A percentile compares a stretch with the other conserved stretches of the same genome.
Conservation (phyloP, 768 basidiomycete genomes). For the Holtermannia corniformis region DNA sequence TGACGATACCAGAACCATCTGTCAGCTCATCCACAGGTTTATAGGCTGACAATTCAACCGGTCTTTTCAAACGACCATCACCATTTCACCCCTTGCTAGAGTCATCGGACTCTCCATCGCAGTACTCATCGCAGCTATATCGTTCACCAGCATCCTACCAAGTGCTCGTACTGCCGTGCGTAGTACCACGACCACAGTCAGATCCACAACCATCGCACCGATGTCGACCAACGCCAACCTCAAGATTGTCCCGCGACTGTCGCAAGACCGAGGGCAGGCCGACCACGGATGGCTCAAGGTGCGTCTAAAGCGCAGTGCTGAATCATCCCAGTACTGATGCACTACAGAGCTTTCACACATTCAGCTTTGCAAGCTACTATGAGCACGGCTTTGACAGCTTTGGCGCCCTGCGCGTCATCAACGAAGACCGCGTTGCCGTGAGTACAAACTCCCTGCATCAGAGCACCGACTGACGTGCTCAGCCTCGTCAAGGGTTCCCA, state of each 20-base stretch:
- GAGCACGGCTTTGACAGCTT: slow-evolving; percentile 53
- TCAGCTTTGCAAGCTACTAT: slow-evolving; percentile 50
- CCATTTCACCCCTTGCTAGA: background rate
- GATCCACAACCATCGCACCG: too few species aligned
- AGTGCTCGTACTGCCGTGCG: background rate
- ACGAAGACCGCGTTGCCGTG: slow-evolving; percentile 49
- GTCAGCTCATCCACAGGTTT: background rate
- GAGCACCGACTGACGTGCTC: background rate
- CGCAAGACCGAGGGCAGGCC: slow-evolving; percentile 58
- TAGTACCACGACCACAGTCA: too few species aligned
- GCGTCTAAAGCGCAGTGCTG: too few species aligned
- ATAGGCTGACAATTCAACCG: background rate
- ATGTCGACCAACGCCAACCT: background rate
- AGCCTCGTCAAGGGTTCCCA: slow-evolving; percentile 65
- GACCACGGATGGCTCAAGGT: slow-evolving; percentile 82
- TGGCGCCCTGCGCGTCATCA: slow-evolving; percentile 75
- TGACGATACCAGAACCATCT: background rate
- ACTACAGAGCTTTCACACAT: slow-evolving; percentile 26
- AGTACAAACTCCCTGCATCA: slow-evolving; percentile 6
- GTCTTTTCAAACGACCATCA: background rate
- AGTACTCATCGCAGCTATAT: background rate
- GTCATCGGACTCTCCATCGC: background rate
- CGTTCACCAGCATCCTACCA: background rate
- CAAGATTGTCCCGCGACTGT: slow-evolving; percentile 44
- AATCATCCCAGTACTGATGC: too few species aligned